Base-by-base conservation (phyloP, 1,139 yeast species). In the Hansenula lynferdii region DNA sequence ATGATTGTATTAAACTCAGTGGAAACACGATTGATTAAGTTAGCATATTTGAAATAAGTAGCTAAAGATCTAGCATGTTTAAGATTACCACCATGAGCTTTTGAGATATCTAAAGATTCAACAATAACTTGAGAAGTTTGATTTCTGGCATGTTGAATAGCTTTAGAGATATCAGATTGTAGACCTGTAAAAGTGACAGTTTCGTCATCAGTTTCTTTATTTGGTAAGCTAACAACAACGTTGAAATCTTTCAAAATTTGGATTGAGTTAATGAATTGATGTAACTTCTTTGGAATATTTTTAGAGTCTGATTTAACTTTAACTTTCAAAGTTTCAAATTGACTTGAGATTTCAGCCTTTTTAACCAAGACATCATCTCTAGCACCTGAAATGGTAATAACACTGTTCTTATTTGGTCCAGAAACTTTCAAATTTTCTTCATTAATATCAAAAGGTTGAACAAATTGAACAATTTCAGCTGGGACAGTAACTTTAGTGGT, bases 1-100 rank as follows among this genome's bases (percentile, higher is more conserved):
- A 87, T 66, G 35, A 67, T 67, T 28, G 85, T 78, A 31, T 65
- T 72, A 50, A 72, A 44, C 24, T 60, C 58, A 39, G 62, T 65
- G 30, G 65, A 57, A 19, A 64, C 53, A 6, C 58, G 49, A 12
- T 78, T 67, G 44, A 81, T 65, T 32, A 65, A 57, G 35, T 72
- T 68, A 44, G 76, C 68, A 42, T 75, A 66, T 39, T 64, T 60
- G 55, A 90, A 82, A 60, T 72, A 85, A 15, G 80, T 68, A 34
- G 90, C 82, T 42, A 90, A 70, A 28, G 80, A 75, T 51, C 77
- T 77, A 25, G 94, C 96, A 54, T 90, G 97, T 23, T 67, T 59
- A 42, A 79, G 61, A 55, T 85, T 80, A 53, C 85, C 86, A 54
- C 86, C 85, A 60, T 90, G 96, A 28, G 97, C 95, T 60, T 77